A percentile compares a stretch with the other conserved stretches of the same genome.
phyloP scores from a whole-genome alignment of 1,284 basidiomycete genomes.

The Boletus semigastroideus region DNA sequence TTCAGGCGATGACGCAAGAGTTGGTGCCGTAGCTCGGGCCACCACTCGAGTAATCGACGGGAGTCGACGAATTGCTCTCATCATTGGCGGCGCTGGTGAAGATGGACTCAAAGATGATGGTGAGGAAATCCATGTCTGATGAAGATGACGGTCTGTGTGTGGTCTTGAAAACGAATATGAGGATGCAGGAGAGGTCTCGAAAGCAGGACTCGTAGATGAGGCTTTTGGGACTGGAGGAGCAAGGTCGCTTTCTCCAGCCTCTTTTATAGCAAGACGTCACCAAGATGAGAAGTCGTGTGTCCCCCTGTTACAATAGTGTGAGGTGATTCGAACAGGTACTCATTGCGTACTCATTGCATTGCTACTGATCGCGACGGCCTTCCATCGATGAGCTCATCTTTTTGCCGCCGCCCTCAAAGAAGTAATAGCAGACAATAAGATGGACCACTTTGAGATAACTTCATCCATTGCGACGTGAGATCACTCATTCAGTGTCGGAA shows the following conservation, averaged over 20 bases:
- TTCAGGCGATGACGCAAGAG: slow-evolving; percentile 25
- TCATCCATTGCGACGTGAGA: slow-evolving; percentile 10
- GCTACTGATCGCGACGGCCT: not conserved
- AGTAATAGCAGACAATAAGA: slow-evolving; percentile 23
- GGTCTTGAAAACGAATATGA: not conserved
- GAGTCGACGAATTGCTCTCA: slow-evolving; percentile 7
- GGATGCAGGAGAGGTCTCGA: not conserved
- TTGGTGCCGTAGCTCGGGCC: not conserved
- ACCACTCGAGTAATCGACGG: slow-evolving; percentile 9
- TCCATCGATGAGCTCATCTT: slow-evolving; percentile 1
- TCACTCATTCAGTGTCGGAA: slow-evolving; percentile 15
- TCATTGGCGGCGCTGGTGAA: slow-evolving; percentile 11
- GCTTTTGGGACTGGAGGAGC: slow-evolving; percentile 5
- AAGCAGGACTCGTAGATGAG: not conserved
- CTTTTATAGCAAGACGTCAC: slow-evolving; percentile 18
- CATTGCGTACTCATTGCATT: too few species aligned
- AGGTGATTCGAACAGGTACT: slow-evolving; percentile 1
- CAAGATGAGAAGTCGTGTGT: slow-evolving; percentile 1
- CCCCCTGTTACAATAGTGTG: not conserved
- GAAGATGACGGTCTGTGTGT: not conserved
- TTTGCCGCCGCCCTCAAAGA: not conserved
- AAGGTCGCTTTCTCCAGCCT: not conserved
- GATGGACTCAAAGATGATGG: slow-evolving; percentile 10
- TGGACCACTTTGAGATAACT: not conserved
- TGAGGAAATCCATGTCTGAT: slow-evolving; percentile 25